Evolutionary conservation across 1,284 basidiomycete species (phyloP).

Genomic region (Tremellales sp.): DNA sequence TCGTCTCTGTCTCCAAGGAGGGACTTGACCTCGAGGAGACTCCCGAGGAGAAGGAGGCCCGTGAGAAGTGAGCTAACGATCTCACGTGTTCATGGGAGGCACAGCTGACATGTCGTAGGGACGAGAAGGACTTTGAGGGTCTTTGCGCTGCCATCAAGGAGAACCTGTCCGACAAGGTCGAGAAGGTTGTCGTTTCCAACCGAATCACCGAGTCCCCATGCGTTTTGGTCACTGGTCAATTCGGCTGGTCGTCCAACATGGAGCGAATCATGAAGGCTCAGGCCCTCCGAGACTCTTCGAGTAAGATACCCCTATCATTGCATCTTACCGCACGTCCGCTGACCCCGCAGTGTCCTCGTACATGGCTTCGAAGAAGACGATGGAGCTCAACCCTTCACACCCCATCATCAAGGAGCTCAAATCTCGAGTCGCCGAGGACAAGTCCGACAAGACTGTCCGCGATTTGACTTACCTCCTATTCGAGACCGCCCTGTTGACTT

Average conservation of each 20-base stretch:
- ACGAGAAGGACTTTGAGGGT: slow-evolving; percentile 77
- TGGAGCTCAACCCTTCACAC: slow-evolving; percentile 94
- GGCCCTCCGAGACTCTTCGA: slow-evolving; percentile 94
- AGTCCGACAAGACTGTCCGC: slow-evolving; percentile 96
- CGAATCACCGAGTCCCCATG: slow-evolving; percentile 95
- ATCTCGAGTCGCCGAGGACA: slow-evolving; percentile 91
- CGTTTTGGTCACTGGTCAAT: slow-evolving; percentile 96
- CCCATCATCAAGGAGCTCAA: slow-evolving; percentile 95
- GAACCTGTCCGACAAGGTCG: slow-evolving; percentile 97
- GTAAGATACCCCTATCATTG: slow-evolving; percentile 2
- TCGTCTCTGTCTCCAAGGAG: slow-evolving; percentile 97
- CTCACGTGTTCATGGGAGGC: background rate
- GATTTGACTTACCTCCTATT: slow-evolving; percentile 93
- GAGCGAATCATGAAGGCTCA: slow-evolving; percentile 99
- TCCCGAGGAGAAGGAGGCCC: slow-evolving; percentile 89
- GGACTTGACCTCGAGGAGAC: slow-evolving; percentile 99
- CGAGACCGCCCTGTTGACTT: slow-evolving; percentile 91
- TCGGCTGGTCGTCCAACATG: slow-evolving; percentile 99
- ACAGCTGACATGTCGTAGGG: slow-evolving; percentile 37
- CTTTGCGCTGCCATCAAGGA: slow-evolving; percentile 97
- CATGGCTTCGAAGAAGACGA: slow-evolving; percentile 99
- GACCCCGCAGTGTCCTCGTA: slow-evolving; percentile 96
- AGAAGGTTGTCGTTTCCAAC: slow-evolving; percentile 99
- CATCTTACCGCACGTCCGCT: too few species aligned
- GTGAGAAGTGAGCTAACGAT: slow-evolving; percentile 59